A percentile compares a stretch with the other conserved stretches of the same genome.
These are phyloP conservation scores for Didymella keratinophila DNA, from an alignment of 2,329 filamentous ascomycete species.

Conservation along the genomic window DNA sequence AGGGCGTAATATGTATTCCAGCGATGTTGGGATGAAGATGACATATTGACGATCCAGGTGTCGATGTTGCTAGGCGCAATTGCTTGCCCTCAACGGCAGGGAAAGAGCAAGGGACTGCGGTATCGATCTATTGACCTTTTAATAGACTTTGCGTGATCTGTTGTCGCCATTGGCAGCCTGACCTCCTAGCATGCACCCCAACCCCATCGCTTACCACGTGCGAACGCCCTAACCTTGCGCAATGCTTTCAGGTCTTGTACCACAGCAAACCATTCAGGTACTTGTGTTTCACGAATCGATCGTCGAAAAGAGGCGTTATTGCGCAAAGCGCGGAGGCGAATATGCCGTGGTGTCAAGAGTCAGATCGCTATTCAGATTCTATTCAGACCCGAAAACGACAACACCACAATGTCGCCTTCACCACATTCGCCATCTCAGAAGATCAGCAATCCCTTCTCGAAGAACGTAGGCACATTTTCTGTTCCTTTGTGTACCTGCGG, in stretches of 20 bases:
- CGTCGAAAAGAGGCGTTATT: not conserved
- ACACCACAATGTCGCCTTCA: conserved; percentile 24
- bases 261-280: not conserved
- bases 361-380: conserved; percentile 33
- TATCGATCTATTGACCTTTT: not conserved
- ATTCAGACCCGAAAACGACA: conserved; percentile 41
- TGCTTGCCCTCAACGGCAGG: not conserved
- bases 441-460: conserved; percentile 27
- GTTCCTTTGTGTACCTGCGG: conserved; percentile 23
- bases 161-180: not conserved
- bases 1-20: not conserved
- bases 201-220: not conserved
- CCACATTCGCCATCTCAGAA: conserved; percentile 19
- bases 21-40: not conserved
- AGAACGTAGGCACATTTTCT: conserved; percentile 5
- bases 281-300: not conserved
- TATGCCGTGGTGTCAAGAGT: conserved; percentile 28
- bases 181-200: not conserved
- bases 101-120: conserved; percentile 5
- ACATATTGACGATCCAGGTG: not conserved
- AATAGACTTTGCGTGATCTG: not conserved
- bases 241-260: not conserved
- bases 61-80: too few relatives aligned
- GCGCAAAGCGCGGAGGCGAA: not conserved
- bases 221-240: not conserved